Base-by-base conservation (phyloP, 2,329 filamentous ascomycete genomes). In the Sclerotinia borealis region DNA sequence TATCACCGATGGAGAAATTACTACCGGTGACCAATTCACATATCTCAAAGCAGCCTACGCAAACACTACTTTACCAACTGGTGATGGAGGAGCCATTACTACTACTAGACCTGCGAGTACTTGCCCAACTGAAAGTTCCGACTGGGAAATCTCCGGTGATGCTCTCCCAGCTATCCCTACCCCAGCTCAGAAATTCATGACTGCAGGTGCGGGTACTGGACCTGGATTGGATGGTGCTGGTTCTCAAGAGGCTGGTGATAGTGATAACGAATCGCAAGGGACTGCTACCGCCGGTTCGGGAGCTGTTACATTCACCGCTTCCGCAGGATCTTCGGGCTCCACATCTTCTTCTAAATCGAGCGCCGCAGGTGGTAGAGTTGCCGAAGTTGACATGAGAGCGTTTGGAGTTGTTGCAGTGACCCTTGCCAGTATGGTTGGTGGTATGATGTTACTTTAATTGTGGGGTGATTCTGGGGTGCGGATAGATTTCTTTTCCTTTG, bases 81-180 rank as follows among this genome's bases (percentile, higher is more conserved):
- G 81, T 48, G 78, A 83, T 68, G 83, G 82, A 63, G 81, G 81
- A 58, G 81, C 79, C 74, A 78, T 79, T 36, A 64, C 67, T 37
- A 68, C 65, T 7, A 63, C 60, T 19, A 45, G 54, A 55, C 51
- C 69, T 29, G 68, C 77, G 15, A 78, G 76, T 45, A 64, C 75
- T n/a, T 84, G 81, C 75, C 81, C 81, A 31, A 58, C 73, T 7
- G 65, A 76, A 66, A 77, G 75, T 67, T 67, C 69, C 59, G 78
- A 77, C 59, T 84, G 81, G 81, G 74, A 82, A 60, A 77, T 83
- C 56, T 72, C 74, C 45, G 72, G 76, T 39, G 75, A 79, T 67
- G 63, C 69, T 15, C 78, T 83, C 10, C 81, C 81, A 31, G 77
- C 78, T 31, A 77, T 83, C 50, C 81, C 81, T 37, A 78, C 79